Percentiles rank a stretch among this genome's conserved stretches.
phyloP scores from a whole-genome alignment of 805 yeast species.

The Trichomonascus vanleenenianus region DNA sequence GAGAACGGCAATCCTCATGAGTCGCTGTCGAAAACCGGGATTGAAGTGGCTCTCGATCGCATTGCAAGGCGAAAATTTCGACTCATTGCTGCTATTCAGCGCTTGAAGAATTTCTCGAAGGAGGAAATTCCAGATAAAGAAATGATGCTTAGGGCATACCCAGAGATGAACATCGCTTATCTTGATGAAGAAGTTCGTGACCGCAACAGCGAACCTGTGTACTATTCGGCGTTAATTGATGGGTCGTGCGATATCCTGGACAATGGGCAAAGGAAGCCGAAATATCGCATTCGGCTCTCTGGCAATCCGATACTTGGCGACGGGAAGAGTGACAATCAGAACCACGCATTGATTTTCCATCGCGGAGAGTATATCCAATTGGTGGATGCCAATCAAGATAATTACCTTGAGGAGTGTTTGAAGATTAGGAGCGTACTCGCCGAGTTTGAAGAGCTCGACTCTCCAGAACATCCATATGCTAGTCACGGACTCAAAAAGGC shows the following conservation, averaged over 20 bases:
- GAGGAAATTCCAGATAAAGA: slow-evolving; percentile 78
- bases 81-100: slow-evolving; percentile 77
- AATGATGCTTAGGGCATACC: slow-evolving; percentile 74
- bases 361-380: slow-evolving; percentile 95
- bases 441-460: slow-evolving; percentile 76
- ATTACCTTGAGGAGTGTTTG: slow-evolving; percentile 87
- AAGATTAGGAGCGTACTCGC: slow-evolving; percentile 82
- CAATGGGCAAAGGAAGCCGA: slow-evolving; percentile 54
- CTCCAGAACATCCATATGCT: slow-evolving; percentile 46
- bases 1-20: slow-evolving; percentile 36
- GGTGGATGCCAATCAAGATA: slow-evolving; percentile 94
- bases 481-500: slow-evolving; percentile 27
- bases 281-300: slow-evolving; percentile 62
- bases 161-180: slow-evolving; percentile 50
- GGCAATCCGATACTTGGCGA: slow-evolving; percentile 96
- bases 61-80: slow-evolving; percentile 82
- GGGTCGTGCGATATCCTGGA: slow-evolving; percentile 49
- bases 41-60: slow-evolving; percentile 28
- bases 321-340: slow-evolving; percentile 94
- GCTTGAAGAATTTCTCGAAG: slow-evolving; percentile 62
- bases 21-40: neutral
- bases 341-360: slow-evolving; percentile 75
- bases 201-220: slow-evolving; percentile 36
- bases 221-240: slow-evolving; percentile 64
- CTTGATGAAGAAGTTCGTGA: slow-evolving; percentile 43